Evolutionary conservation across 345 rosid species (phyloP), one percentile per base, ranked within the genome.

Genomic region (Zanthoxylum bungeanum): DNA sequence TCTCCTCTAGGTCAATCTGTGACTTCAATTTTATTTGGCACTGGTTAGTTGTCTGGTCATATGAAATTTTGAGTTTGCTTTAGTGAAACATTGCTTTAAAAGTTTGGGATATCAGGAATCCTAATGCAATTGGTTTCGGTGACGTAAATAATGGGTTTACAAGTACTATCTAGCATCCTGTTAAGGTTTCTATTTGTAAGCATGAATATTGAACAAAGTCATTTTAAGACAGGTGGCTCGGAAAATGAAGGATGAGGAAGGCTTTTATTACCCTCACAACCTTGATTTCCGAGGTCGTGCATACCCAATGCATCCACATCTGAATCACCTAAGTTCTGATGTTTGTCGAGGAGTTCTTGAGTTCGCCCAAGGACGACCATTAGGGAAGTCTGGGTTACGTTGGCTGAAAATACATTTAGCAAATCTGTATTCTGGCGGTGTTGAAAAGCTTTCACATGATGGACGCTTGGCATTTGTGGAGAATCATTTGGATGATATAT

Each of bases 251-350:
- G 88, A 85, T 71, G 99, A 95, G 79, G 96, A 91, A 75, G 97
- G 98, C 75, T 95, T 95, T 85, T 95, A 88, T 73, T 95, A 95
- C 79, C 99, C 99, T 67, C 99, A 95, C 85, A 95, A 95, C 83
- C 87, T 95, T 73, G 99, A 95, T 82, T 95, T 95, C 79, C 84
- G 98, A 75, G 99, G 99, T 30, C 98, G 97, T 68, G 97, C 98
- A 31, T 95, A 95, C 64, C 99, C 99, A 60, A 95, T 95, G 99
- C 99, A 92, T 81, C 86, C 98, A 72, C 93, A 92, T 83, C 76
- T 95, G 80, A 95, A 88, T 79, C 99, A 95, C 84, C 84, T 95
- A 55, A 87, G 96, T 63, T 92, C 98, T 53, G 99, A 95, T 86
- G 82, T 95, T 39, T 92, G 97, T 81, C 96, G 96, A 68, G 99